Conservation (phyloP, 2,329 filamentous ascomycete species). For the Apiospora rasikravindrae region DNA sequence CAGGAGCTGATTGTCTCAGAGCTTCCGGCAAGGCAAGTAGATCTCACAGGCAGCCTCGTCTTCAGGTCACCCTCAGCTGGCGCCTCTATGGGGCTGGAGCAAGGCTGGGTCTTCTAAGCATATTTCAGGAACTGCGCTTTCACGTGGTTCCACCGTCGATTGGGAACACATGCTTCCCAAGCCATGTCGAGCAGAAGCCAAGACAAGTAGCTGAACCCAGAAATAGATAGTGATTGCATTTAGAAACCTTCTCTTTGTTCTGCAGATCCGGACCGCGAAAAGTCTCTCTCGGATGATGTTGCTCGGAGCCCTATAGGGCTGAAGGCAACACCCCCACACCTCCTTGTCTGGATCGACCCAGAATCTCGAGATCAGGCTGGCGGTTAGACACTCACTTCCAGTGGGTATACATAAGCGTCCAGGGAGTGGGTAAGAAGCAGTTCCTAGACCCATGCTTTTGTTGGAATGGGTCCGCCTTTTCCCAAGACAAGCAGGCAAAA, state of each 20-base stretch:
- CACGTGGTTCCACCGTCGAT: neutral
- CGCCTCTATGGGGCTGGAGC: neutral
- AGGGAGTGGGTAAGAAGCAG: neutral
- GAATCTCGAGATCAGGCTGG: neutral
- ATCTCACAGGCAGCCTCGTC: neutral
- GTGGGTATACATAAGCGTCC: neutral
- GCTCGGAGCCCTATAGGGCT: neutral
- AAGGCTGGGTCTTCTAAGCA: neutral
- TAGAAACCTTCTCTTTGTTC: neutral
- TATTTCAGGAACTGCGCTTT: neutral
- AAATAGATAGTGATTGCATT: neutral
- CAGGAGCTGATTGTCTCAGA: neutral
- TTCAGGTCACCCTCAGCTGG: neutral
- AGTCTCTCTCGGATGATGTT: neutral
- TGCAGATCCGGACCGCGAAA: neutral
- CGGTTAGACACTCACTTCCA: neutral
- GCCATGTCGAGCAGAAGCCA: neutral
- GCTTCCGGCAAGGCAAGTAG: neutral
- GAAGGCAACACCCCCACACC: constrained; percentile 4
- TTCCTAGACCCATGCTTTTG: neutral
- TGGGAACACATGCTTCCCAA: neutral
- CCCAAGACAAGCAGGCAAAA: neutral
- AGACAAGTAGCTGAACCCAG: neutral
- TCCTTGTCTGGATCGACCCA: neutral
- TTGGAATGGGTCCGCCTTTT: neutral